Evolutionary conservation across 2,329 filamentous ascomycete genomes (phyloP).

Genomic region (Penicillium nordicum): DNA sequence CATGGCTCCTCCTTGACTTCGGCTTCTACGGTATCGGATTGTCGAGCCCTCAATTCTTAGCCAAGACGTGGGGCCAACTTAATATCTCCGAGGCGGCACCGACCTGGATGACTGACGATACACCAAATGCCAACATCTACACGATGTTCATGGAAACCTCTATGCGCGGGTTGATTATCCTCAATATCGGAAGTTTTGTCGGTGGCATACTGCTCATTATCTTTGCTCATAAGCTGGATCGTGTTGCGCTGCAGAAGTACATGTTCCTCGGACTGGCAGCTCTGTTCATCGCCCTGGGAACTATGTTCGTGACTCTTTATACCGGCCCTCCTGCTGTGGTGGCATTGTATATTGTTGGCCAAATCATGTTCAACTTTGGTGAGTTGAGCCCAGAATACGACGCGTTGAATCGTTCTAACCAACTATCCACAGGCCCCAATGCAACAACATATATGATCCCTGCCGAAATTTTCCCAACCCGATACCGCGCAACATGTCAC

Average conservation of each 20-base stretch:
- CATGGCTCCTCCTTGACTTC: slow-evolving; percentile 57
- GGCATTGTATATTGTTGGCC: slow-evolving; percentile 44
- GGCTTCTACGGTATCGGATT: slow-evolving; percentile 57
- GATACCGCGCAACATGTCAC: slow-evolving; percentile 53
- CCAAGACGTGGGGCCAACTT: slow-evolving; percentile 40
- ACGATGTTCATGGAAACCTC: slow-evolving; percentile 40
- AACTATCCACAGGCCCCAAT: slow-evolving; percentile 32
- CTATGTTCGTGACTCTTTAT: slow-evolving; percentile 41
- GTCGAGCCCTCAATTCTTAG: slow-evolving; percentile 42
- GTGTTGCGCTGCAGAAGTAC: slow-evolving; percentile 44
- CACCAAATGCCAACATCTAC: slow-evolving; percentile 43
- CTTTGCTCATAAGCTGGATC: slow-evolving; percentile 40
- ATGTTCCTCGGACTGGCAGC: slow-evolving; percentile 43
- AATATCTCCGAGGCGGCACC: slow-evolving; percentile 29
- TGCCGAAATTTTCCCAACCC: slow-evolving; percentile 56
- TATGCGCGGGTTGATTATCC: slow-evolving; percentile 38
- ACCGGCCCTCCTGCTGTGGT: slow-evolving; percentile 37
- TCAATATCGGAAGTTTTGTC: slow-evolving; percentile 43
- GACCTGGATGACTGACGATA: slow-evolving; percentile 36
- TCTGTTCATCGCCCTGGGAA: slow-evolving; percentile 44
- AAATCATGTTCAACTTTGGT: slow-evolving; percentile 50
- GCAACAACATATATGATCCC: slow-evolving; percentile 49
- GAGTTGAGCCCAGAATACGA: slow-evolving; percentile 7
- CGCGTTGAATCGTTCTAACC: not conserved
- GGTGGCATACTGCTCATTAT: slow-evolving; percentile 43